These are phyloP conservation scores for Penicillium ucsense DNA, from an alignment of 495 filamentous ascomycete species.

Conservation along the genomic window DNA sequence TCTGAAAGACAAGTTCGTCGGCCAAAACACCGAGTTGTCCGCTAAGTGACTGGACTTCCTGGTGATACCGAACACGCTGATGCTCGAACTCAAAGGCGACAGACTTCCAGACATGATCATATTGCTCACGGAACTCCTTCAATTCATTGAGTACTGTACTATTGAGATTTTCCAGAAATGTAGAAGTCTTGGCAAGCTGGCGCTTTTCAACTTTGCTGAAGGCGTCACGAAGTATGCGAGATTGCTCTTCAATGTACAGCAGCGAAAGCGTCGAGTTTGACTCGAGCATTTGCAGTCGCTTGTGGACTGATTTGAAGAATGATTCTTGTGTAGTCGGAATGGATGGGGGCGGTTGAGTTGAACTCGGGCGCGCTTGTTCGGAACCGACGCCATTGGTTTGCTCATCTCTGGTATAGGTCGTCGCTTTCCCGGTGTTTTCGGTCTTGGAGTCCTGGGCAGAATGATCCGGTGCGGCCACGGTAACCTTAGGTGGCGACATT, in stretches of 20 bases:
- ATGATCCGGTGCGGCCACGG: slow-evolving; percentile 11
- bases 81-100: slow-evolving; percentile 86
- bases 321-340: slow-evolving; percentile 87
- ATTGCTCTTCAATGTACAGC: slow-evolving; percentile 95
- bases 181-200: slow-evolving; percentile 71
- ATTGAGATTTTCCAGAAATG: slow-evolving; percentile 77
- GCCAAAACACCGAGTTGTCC: slow-evolving; percentile 75
- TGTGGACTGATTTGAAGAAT: slow-evolving; percentile 94
- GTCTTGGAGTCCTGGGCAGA: slow-evolving; percentile 15
- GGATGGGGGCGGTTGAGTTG: slow-evolving; percentile 47
- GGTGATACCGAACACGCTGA: slow-evolving; percentile 68
- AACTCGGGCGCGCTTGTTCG: slow-evolving; percentile 39
- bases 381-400: slow-evolving; percentile 11
- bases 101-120: slow-evolving; percentile 93
- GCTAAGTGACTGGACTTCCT: slow-evolving; percentile 73
- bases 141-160: slow-evolving; percentile 79
- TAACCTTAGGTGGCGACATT: slow-evolving; percentile 12
- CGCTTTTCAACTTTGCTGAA: slow-evolving; percentile 84
- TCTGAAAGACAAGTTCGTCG: slow-evolving; percentile 93
- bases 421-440: slow-evolving; percentile 16
- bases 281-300: slow-evolving; percentile 83
- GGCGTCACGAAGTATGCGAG: slow-evolving; percentile 79
- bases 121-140: slow-evolving; percentile 67
- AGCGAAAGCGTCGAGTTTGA: slow-evolving; percentile 86
- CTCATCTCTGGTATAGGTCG: slow-evolving; percentile 21